A percentile compares a stretch with the other conserved stretches of the same genome.
Conservation (phyloP, 306 rosid genomes). For the Sicyos edulis region DNA sequence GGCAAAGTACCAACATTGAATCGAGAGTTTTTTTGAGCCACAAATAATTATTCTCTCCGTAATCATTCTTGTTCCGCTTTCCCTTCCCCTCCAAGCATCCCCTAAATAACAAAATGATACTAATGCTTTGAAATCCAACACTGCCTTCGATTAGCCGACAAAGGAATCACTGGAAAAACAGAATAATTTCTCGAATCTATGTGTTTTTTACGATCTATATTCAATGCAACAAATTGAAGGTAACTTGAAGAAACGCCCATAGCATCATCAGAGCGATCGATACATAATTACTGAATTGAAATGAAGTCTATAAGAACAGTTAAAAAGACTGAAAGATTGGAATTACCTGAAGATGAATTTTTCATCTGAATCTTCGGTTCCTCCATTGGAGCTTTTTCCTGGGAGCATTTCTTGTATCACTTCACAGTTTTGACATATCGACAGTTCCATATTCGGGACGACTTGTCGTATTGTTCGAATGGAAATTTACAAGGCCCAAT, state of each 20-base stretch:
- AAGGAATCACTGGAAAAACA: neutral
- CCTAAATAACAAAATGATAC: neutral
- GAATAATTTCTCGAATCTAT: neutral
- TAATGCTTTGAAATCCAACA: neutral
- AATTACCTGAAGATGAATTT: constrained; percentile 14
- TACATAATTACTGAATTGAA: neutral
- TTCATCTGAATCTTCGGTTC: neutral
- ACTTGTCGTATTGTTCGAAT: neutral
- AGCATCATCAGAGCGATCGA: neutral
- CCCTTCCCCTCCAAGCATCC: too few relatives aligned
- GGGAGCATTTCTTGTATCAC: too few relatives aligned
- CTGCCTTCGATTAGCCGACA: neutral
- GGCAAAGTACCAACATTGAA: too few relatives aligned
- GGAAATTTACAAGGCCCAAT: neutral
- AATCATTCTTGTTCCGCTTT: too few relatives aligned
- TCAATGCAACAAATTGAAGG: neutral
- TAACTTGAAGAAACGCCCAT: neutral
- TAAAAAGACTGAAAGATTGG: too few relatives aligned
- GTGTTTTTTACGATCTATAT: neutral
- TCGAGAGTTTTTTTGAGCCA: too few relatives aligned
- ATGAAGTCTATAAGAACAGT: constrained; percentile 12
- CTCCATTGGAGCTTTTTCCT: constrained; percentile 5
- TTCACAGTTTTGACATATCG: too few relatives aligned
- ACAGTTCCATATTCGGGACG: neutral
- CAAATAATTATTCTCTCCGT: too few relatives aligned